These are phyloP conservation scores for Epichloe baconii DNA, from an alignment of 2,329 filamentous ascomycete species.

Conservation along the genomic window DNA sequence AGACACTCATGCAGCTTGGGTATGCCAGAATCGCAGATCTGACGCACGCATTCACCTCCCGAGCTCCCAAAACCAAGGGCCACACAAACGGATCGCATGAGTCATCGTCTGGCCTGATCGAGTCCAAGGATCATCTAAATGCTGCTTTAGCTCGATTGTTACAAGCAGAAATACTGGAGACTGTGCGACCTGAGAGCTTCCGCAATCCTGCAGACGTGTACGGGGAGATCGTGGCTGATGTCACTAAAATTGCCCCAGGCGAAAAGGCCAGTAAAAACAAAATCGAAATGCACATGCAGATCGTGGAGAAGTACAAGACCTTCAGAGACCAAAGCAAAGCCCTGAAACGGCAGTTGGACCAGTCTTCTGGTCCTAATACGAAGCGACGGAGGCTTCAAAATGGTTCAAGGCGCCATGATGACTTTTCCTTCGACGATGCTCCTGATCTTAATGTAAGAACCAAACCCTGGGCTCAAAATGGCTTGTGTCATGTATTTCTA, in stretches of 20 bases:
- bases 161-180: slow-evolving; percentile 53
- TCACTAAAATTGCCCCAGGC: slow-evolving; percentile 35
- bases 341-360: slow-evolving; percentile 38
- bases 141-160: slow-evolving; percentile 41
- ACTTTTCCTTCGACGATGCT: slow-evolving; percentile 22
- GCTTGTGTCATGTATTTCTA: background rate
- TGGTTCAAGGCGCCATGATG: slow-evolving; percentile 21
- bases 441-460: slow-evolving; percentile 39
- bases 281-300: slow-evolving; percentile 43
- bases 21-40: slow-evolving; percentile 62
- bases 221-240: slow-evolving; percentile 48
- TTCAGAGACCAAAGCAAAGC: slow-evolving; percentile 38
- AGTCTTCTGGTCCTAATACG: slow-evolving; percentile 22
- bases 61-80: slow-evolving; percentile 22
- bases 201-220: slow-evolving; percentile 47
- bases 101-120: slow-evolving; percentile 23
- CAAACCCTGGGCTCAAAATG: background rate
- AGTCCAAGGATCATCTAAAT: slow-evolving; percentile 35
- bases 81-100: slow-evolving; percentile 22
- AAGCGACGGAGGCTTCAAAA: slow-evolving; percentile 45
- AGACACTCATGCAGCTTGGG: slow-evolving; percentile 63
- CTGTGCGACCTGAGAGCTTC: slow-evolving; percentile 43
- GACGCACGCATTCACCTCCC: slow-evolving; percentile 43
- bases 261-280: slow-evolving; percentile 47
- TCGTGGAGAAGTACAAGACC: slow-evolving; percentile 39